Percentiles rank a stretch among this genome's conserved stretches.
Conservation (phyloP, 352 stramenopile species). For the Phytophthora rubi region DNA sequence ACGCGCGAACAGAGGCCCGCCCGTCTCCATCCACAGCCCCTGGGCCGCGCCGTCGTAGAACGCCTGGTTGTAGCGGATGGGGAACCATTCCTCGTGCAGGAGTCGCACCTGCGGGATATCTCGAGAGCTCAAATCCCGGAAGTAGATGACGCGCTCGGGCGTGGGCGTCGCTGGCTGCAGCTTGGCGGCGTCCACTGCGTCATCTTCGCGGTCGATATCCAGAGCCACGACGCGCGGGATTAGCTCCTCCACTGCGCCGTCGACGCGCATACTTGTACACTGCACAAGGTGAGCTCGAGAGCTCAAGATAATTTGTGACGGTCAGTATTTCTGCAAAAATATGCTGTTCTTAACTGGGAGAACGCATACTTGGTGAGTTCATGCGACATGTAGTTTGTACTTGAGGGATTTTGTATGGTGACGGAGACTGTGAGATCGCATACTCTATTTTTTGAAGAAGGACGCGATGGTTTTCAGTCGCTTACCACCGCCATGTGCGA, state of each 20-base stretch:
- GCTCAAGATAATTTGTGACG: background rate
- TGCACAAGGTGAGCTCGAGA: background rate
- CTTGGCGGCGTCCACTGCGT: constrained; percentile 7
- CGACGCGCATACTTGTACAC: constrained; percentile 6
- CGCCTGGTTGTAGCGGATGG: constrained; percentile 95
- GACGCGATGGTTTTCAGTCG: constrained; percentile 63
- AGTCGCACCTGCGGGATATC: constrained; percentile 92
- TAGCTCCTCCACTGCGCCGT: constrained; percentile 16
- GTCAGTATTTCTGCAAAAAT: background rate
- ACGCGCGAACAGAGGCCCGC: constrained; percentile 89
- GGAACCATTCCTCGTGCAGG: constrained; percentile 97
- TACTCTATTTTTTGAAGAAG: constrained; percentile 76
- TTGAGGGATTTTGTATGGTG: background rate
- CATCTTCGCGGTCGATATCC: constrained; percentile 25
- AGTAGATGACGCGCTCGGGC: constrained; percentile 58
- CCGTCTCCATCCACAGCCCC: constrained; percentile 87
- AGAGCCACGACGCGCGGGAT: constrained; percentile 27
- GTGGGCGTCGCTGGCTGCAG: constrained; percentile 3
- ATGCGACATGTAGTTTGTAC: background rate
- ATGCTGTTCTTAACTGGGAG: constrained; percentile 19
- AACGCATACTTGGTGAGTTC: constrained; percentile 15
- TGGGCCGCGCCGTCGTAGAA: constrained; percentile 95
- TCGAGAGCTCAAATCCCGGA: constrained; percentile 69
- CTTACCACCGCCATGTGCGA: constrained; percentile 47
- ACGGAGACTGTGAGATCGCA: constrained; percentile 14